Base-by-base conservation (phyloP, 2,329 filamentous ascomycete genomes). In the Alternaria gaisen region DNA sequence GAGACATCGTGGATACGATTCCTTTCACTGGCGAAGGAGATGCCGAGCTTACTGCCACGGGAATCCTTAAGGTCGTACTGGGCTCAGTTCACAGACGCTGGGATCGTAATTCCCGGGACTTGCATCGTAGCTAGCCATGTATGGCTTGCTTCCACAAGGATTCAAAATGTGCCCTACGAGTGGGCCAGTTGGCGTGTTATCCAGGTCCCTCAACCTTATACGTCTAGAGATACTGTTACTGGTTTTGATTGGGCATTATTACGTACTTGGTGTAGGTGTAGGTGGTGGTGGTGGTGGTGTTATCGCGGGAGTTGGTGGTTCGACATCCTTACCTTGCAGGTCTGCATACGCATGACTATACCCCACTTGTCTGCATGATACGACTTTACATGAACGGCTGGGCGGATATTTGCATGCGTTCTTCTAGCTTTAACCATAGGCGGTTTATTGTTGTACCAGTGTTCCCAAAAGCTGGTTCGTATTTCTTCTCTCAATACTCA, bases 1-100 rank as follows among this genome's bases (percentile, higher is more conserved):
- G 94, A 18, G 94, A 98, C 80, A 97, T 98, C 72, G 93, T 97
- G 16, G 94, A 98, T 78, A 97, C 94, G 0, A 90, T 93, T 34
- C 90, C 91, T 0, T 97, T 91, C 84, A 86, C 82, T 22, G 83
- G 82, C 1, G 81, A 80, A 9, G 78, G 82, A 7, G 77, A 83
- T 24, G 81, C 81, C n/a, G 72, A 73, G 8, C 81, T 97, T 46
- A 89, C 87, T 1, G 90, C 85, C 0, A 87, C 92, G 2, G 88
- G 86, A 0, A 90, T 97, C 43, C 80, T 97, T 62, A 98, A 97
- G 80, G 70, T n/a, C 5, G 14, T 14, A 0, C 83, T 97, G 5
- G 94, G 93, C 3, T 87, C 89, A 0, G 91, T 97, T 9, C 87
- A 92, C 67, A 84, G 87, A 70, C 81, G 85, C 59, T 80, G 91